A percentile compares a stretch with the other conserved stretches of the same genome.
phyloP scores from a whole-genome alignment of 2,329 filamentous ascomycete species.

The Didymella keratinophila region DNA sequence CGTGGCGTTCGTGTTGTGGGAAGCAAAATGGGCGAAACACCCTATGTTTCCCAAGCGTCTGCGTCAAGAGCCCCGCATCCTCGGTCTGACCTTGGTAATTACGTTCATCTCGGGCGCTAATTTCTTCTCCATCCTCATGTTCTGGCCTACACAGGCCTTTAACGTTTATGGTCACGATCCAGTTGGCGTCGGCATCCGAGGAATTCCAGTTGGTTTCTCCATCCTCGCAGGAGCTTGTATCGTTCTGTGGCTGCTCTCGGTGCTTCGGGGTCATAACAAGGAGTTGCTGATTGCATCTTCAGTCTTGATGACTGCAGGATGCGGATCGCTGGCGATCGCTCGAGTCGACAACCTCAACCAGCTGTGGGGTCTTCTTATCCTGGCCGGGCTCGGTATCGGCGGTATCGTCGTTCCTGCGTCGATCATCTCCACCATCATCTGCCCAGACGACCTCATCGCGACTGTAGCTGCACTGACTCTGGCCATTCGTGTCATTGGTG shows the following conservation, averaged over 20 bases:
- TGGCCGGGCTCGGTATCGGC: constrained; percentile 71
- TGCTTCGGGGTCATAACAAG: constrained; percentile 66
- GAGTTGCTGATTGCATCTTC: constrained; percentile 66
- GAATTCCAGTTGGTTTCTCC: constrained; percentile 68
- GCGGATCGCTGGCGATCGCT: constrained; percentile 62
- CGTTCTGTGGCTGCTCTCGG: constrained; percentile 64
- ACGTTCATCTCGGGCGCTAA: constrained; percentile 46
- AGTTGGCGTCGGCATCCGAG: constrained; percentile 68
- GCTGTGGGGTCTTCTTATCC: constrained; percentile 65
- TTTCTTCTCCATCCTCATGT: constrained; percentile 45
- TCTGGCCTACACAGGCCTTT: constrained; percentile 45
- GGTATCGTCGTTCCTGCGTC: constrained; percentile 73
- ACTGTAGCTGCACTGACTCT: constrained; percentile 72
- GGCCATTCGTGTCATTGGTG: constrained; percentile 72
- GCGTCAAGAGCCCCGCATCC: constrained; percentile 37
- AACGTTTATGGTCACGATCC: constrained; percentile 62
- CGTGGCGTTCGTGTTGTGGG: constrained; percentile 60
- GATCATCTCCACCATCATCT: constrained; percentile 73
- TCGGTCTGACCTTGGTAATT: constrained; percentile 41
- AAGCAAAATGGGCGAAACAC: constrained; percentile 44
- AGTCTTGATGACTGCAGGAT: constrained; percentile 72
- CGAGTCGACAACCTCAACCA: constrained; percentile 61
- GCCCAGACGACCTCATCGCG: constrained; percentile 73
- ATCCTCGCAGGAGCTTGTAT: constrained; percentile 70
- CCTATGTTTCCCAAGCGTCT: constrained; percentile 55